phyloP scores from a whole-genome alignment of 2,329 filamentous ascomycete species.

The Leptographium radiaticola region DNA sequence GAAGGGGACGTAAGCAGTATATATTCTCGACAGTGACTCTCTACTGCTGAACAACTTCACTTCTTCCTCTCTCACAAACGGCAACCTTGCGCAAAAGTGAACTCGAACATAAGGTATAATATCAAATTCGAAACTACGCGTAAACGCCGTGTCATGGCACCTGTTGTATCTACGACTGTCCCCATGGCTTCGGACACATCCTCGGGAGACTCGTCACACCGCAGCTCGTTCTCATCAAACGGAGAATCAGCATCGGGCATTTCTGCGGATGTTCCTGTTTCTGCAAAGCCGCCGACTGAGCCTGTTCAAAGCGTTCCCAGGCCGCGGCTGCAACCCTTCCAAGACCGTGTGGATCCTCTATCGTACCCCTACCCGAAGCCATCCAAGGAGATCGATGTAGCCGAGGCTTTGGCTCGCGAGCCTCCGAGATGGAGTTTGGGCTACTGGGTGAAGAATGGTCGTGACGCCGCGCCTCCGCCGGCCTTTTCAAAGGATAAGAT shows the following conservation, averaged over 20 bases:
- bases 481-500: conserved; percentile 24
- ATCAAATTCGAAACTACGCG: too few species aligned
- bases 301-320: background rate
- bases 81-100: too few species aligned
- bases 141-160: background rate
- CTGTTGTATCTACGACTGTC: background rate
- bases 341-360: conserved; percentile 18
- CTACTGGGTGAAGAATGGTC: conserved; percentile 19
- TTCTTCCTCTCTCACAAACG: too few species aligned
- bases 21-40: too few species aligned
- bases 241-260: background rate
- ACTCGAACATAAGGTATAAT: too few species aligned
- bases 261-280: background rate
- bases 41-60: too few species aligned
- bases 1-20: too few species aligned
- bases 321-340: background rate
- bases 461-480: conserved; percentile 15
- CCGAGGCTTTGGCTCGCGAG: conserved; percentile 28
- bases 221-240: conserved; percentile 9
- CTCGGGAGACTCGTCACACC: conserved; percentile 7
- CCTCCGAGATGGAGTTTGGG: conserved; percentile 27
- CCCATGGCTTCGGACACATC: background rate
- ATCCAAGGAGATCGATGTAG: conserved; percentile 23
- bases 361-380: conserved; percentile 28
- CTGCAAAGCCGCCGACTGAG: background rate